Evolutionary conservation across 495 filamentous ascomycete species (phyloP).

Genomic region (Bryoglossum gracile): DNA sequence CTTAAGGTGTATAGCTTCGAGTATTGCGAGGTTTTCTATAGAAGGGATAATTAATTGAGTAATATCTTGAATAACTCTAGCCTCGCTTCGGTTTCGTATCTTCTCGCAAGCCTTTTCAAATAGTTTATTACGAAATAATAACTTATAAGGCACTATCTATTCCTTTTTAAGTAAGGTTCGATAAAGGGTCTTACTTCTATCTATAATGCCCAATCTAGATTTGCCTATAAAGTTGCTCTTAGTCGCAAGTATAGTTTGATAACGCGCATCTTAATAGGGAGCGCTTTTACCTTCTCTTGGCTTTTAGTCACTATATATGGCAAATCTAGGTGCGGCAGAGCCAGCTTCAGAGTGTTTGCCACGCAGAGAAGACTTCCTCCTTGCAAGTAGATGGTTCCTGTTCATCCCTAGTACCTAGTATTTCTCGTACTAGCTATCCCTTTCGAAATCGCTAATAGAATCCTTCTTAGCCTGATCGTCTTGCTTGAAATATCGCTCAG

Average conservation of each 20-base stretch:
- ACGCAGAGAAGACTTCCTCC: constrained; percentile 22
- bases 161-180: constrained; percentile 1
- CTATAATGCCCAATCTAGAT: constrained; percentile 24
- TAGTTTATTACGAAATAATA: constrained; percentile 4
- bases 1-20: too few relatives aligned
- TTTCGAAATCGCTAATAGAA: too few relatives aligned
- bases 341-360: constrained; percentile 30
- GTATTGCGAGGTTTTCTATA: too few relatives aligned
- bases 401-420: constrained; percentile 2
- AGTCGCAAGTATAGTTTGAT: constrained; percentile 26
- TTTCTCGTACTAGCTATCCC: constrained; percentile 9
- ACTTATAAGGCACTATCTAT: background rate
- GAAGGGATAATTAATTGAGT: background rate
- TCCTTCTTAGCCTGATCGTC: constrained; percentile 14
- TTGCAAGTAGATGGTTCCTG: constrained; percentile 9
- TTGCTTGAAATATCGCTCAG: constrained; percentile 15
- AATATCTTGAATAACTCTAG: constrained; percentile 30
- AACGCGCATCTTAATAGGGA: constrained; percentile 30
- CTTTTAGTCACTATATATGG: constrained; percentile 34
- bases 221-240: constrained; percentile 34
- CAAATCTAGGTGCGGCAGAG: constrained; percentile 23
- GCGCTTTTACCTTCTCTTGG: constrained; percentile 33
- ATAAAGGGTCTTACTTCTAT: constrained; percentile 1
- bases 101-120: constrained; percentile 6
- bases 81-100: constrained; percentile 2